A percentile compares a stretch with the other conserved stretches of the same genome.
Conservation (phyloP, 495 filamentous ascomycete species). For the Clavariopsis aquatica region DNA sequence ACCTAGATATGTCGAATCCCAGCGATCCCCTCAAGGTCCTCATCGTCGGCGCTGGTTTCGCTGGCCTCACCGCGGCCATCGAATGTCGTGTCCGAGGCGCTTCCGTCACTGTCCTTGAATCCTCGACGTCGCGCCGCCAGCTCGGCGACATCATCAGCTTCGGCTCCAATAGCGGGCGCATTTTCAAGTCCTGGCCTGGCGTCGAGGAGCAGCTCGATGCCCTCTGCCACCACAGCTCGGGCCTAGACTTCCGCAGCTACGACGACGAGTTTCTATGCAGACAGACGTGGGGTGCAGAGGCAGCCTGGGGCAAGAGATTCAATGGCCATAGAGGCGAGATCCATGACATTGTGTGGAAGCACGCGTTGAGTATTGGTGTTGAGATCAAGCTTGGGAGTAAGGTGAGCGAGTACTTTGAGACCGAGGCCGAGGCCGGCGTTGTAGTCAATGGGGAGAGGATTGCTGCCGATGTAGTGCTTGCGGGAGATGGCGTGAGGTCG, state of each 20-base stretch:
- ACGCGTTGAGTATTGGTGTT: slow-evolving; percentile 58
- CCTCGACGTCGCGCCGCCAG: slow-evolving; percentile 5
- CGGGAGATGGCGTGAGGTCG: slow-evolving; percentile 65
- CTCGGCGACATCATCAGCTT: slow-evolving; percentile 36
- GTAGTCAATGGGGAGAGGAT: slow-evolving; percentile 56
- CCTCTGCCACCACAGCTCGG: slow-evolving; percentile 52
- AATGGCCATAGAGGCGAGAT: slow-evolving; percentile 67
- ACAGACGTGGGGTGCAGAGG: slow-evolving; percentile 44
- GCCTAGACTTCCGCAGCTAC: slow-evolving; percentile 49
- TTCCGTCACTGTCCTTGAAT: slow-evolving; percentile 18
- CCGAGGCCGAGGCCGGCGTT: slow-evolving; percentile 58
- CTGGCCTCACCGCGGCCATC: slow-evolving; percentile 31
- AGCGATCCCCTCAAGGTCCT: slow-evolving; percentile 13
- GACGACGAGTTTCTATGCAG: slow-evolving; percentile 44
- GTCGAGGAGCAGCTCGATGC: slow-evolving; percentile 39
- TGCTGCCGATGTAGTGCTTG: slow-evolving; percentile 58
- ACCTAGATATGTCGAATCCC: slow-evolving; percentile 16
- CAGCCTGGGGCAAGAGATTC: slow-evolving; percentile 49
- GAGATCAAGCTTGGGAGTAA: slow-evolving; percentile 58
- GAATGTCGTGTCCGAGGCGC: slow-evolving; percentile 24
- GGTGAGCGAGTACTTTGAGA: slow-evolving; percentile 64
- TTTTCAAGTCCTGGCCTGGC: slow-evolving; percentile 31
- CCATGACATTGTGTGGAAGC: slow-evolving; percentile 60
- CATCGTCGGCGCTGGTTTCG: slow-evolving; percentile 34
- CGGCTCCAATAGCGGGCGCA: slow-evolving; percentile 31